Base-by-base conservation (phyloP, 805 yeast genomes). In the Zygosaccharomyces rouxii region DNA sequence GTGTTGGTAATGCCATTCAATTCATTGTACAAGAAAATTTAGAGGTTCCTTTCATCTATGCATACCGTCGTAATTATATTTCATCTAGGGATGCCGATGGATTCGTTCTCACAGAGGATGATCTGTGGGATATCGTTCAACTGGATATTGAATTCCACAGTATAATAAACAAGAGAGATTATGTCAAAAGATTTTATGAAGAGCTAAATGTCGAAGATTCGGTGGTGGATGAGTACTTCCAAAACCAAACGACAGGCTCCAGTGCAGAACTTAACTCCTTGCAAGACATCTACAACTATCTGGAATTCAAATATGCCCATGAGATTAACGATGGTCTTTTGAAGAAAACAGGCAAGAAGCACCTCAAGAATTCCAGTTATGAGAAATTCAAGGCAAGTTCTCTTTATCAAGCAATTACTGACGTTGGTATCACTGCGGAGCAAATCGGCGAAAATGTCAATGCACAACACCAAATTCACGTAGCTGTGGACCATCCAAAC, bases 31-130 rank as follows among this genome's bases (percentile, higher is more conserved):
- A 80, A 57, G 95, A 90, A 42, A 76, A 83, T 50, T 76, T 85
- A 54, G 99, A 94, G 64, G 96, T 92, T 4, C 98, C 99, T 9
- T 87, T 89, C 59, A 89, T 94, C 52, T 89, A 96, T 86, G 86
- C 89, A 22, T 96, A 89, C 63, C 86, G 98, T 66, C 86, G 95
- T 69, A 98, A 94, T 67, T 89, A 86, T 63, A 79, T 79, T 26
- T 63, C 67, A 2, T 70, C 75, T 9, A 72, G 71, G 50, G 71
- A 71, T 43, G 72, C 67, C 19, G 71, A 72, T 26, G 78, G 72
- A 10, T 66, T 69, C 25, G 71, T 73, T 1, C 70, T 86, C 48
- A 78, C 74, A 47, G 95, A 86, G 68, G 90, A 88, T 68, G 97
- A 90, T 64, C 72, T 94, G 52, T 94, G 99, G 99, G 79, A 90